phyloP scores from a whole-genome alignment of 2,329 filamentous ascomycete genomes.

The Stagonosporopsis tanaceti region DNA sequence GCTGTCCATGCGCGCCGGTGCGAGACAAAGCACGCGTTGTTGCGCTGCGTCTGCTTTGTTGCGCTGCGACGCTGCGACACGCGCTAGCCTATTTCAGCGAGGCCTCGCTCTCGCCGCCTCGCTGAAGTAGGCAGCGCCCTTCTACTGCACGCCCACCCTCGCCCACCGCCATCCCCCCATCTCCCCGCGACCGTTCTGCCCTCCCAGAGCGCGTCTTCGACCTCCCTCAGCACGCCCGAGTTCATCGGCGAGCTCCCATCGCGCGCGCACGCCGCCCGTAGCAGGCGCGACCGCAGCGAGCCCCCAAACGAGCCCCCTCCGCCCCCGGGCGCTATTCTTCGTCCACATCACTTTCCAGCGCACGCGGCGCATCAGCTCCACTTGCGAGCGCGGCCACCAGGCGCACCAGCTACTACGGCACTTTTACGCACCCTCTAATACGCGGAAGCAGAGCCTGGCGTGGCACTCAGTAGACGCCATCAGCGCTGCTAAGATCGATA shows the following conservation, averaged over 20 bases:
- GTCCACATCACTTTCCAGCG: slow-evolving; percentile 42
- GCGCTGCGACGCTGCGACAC: slow-evolving; percentile 3
- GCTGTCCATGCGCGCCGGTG: slow-evolving; percentile 15
- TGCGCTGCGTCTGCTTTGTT: slow-evolving; percentile 5
- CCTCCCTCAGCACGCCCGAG: slow-evolving; percentile 34
- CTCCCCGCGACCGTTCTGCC: slow-evolving; percentile 42
- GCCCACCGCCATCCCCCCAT: slow-evolving; percentile 40
- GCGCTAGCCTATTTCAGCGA: slow-evolving; percentile 4
- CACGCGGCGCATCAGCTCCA: slow-evolving; percentile 42
- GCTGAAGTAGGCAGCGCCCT: slow-evolving; percentile 18
- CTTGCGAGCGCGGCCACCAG: slow-evolving; percentile 19
- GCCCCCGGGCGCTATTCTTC: slow-evolving; percentile 35
- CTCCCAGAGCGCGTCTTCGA: slow-evolving; percentile 43
- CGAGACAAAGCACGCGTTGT: slow-evolving; percentile 12
- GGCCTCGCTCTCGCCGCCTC: slow-evolving; percentile 8
- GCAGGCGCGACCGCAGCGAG: slow-evolving; percentile 40
- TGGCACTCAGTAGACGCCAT: slow-evolving; percentile 38
- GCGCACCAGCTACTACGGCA: slow-evolving; percentile 32
- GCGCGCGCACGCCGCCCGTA: slow-evolving; percentile 34
- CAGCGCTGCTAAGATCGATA: slow-evolving; percentile 28
- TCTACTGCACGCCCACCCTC: slow-evolving; percentile 32
- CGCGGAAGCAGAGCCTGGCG: slow-evolving; percentile 38
- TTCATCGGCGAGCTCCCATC: slow-evolving; percentile 35
- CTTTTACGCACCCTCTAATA: slow-evolving; percentile 22
- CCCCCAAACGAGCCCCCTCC: slow-evolving; percentile 42